Evolutionary conservation across 192 early-diverging fungal species (phyloP).

Genomic region (Coemansia sp.): DNA sequence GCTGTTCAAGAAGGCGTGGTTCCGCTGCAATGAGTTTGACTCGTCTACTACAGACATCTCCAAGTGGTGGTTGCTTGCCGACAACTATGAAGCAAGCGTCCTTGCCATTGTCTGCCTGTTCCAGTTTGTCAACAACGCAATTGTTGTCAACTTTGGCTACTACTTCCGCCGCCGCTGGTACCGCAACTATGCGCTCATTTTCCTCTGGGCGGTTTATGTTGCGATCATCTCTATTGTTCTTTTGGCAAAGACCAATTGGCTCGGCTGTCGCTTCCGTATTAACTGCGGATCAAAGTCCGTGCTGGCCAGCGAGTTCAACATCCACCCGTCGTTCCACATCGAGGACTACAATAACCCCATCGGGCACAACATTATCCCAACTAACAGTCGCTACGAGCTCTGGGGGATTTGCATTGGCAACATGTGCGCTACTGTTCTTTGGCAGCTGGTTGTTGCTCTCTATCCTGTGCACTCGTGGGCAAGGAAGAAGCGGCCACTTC

Average conservation of each 20-base stretch:
- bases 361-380: constrained; percentile 62
- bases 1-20: constrained; percentile 65
- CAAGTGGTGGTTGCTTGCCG: constrained; percentile 76
- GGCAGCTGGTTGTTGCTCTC: constrained; percentile 57
- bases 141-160: constrained; percentile 68
- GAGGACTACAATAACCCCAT: constrained; percentile 59
- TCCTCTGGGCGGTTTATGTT: constrained; percentile 58
- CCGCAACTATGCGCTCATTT: constrained; percentile 61
- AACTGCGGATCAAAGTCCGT: constrained; percentile 64
- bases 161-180: constrained; percentile 64
- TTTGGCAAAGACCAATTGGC: constrained; percentile 64
- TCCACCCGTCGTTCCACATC: constrained; percentile 31
- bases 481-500: constrained; percentile 55
- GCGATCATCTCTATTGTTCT: constrained; percentile 56
- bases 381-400: constrained; percentile 58
- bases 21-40: constrained; percentile 74
- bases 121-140: constrained; percentile 71
- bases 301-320: constrained; percentile 20
- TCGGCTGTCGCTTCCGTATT: constrained; percentile 63
- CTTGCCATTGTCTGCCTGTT: constrained; percentile 62
- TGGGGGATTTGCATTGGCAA: constrained; percentile 59
- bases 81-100: constrained; percentile 70
- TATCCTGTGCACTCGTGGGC: constrained; percentile 54
- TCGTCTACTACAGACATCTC: constrained; percentile 59
- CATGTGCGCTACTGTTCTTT: constrained; percentile 45